phyloP scores from a whole-genome alignment of 2,329 filamentous ascomycete genomes.

The Hymenoscyphus occultus region DNA sequence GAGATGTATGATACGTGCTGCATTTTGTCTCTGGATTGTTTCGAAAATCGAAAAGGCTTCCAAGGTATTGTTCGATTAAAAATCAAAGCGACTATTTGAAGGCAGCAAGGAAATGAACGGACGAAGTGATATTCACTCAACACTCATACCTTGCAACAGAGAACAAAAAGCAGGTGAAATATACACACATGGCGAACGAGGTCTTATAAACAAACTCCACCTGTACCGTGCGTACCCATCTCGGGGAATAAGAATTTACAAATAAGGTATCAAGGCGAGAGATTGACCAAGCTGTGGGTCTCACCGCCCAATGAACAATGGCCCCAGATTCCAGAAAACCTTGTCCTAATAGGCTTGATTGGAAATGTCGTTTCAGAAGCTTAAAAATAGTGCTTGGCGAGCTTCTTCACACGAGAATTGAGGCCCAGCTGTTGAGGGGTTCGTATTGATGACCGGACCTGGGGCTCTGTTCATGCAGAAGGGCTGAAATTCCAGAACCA shows the following conservation, averaged over 20 bases:
- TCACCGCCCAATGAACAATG: neutral
- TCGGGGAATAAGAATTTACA: neutral
- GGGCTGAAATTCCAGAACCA: neutral
- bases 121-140: no score
- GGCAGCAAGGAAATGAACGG: no score
- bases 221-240: neutral
- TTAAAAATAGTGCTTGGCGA: neutral
- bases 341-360: neutral
- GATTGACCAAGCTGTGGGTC: neutral
- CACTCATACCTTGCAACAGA: neutral
- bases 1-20: slow-evolving; percentile 1
- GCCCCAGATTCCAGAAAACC: neutral
- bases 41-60: neutral
- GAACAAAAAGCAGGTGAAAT: neutral
- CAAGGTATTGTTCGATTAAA: no score
- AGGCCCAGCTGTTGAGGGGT: neutral
- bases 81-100: no score
- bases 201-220: neutral
- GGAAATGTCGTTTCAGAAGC: neutral
- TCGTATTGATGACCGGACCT: neutral
- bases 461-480: neutral
- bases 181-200: neutral
- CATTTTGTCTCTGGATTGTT: neutral
- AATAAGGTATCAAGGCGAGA: neutral
- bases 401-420: neutral